Base-by-base conservation (phyloP, 352 stramenopile genomes). In the Paralagenidium karlingii region DNA sequence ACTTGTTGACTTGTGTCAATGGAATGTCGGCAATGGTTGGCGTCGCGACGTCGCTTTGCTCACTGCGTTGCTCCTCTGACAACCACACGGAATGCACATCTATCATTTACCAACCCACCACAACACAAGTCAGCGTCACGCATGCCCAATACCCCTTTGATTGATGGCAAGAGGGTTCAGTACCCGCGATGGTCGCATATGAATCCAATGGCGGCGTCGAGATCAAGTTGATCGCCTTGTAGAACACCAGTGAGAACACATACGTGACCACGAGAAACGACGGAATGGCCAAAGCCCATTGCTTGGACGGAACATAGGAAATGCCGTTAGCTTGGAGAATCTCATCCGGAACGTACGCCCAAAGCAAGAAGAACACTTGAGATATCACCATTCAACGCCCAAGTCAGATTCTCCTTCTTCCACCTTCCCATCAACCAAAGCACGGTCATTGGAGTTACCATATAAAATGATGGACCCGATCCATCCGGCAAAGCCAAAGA, bases 231-330 rank as follows among this genome's bases (percentile, higher is more conserved):
- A 91, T 42, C 16, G 80, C 74, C 47, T 86, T 85, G 58, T 94
- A 94, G 16, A 83, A 37, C 24, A 80, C 69, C 18, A 90, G 48
- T 13, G 84, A 78, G 49, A 91, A 85, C 38, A 92, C 40, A 41
- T 90, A 82, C 5, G 69, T 80, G 40, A 85, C 58, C 24, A 86
- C 74, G 26, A 94, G 69, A 58, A 87, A 75, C 12, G 77, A 63
- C 10, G 82, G 82, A n/a, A 88, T 59, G 0, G 82, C 82, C 34
- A 95, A 60, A 3, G 82, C 80, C 82, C 80, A 95, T 61, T 88
- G 82, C 58, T 93, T 91, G 40, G 74, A 86, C 21, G 82, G 80
- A 39, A 88, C 81, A 59, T 94, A 94, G 32, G 82, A 89, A 28
- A 93, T 63, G 0, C 82, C 82, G 50, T 92, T 81, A 2, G 61